Percentiles rank a stretch among this genome's conserved stretches.
Conservation (phyloP, 2,329 filamentous ascomycete genomes). For the Alternaria triticimaculans region DNA sequence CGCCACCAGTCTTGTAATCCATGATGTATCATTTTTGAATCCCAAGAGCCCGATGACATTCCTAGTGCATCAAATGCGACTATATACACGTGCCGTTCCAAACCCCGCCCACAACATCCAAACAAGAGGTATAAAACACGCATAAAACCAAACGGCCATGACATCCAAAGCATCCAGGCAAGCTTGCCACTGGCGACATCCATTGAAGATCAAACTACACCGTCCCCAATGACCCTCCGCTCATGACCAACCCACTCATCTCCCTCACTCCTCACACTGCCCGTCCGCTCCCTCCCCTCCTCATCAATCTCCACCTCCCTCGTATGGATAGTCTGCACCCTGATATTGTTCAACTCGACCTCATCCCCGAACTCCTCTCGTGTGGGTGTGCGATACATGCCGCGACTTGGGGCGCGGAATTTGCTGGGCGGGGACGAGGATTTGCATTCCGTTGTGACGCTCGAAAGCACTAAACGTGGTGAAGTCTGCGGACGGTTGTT, state of each 20-base stretch:
- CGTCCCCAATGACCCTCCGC: background rate
- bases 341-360: slow-evolving; percentile 25
- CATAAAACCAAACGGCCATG: background rate
- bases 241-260: background rate
- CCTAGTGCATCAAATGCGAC: background rate
- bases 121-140: background rate
- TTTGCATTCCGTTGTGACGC: slow-evolving; percentile 1
- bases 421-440: background rate
- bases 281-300: background rate
- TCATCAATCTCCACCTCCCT: slow-evolving; percentile 16
- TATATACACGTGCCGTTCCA: background rate
- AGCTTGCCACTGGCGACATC: background rate
- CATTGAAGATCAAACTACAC: background rate
- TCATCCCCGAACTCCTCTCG: slow-evolving; percentile 15
- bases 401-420: background rate
- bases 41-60: background rate
- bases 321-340: slow-evolving; percentile 21
- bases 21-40: background rate
- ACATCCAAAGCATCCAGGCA: background rate
- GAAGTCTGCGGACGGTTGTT: background rate
- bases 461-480: background rate
- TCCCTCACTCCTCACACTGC: slow-evolving; percentile 1
- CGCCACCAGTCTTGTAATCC: background rate
- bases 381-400: background rate
- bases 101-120: background rate